A percentile compares a stretch with the other conserved stretches of the same genome.
Evolutionary conservation across 768 basidiomycete species (phyloP).

Genomic region (Collybia nuda): DNA sequence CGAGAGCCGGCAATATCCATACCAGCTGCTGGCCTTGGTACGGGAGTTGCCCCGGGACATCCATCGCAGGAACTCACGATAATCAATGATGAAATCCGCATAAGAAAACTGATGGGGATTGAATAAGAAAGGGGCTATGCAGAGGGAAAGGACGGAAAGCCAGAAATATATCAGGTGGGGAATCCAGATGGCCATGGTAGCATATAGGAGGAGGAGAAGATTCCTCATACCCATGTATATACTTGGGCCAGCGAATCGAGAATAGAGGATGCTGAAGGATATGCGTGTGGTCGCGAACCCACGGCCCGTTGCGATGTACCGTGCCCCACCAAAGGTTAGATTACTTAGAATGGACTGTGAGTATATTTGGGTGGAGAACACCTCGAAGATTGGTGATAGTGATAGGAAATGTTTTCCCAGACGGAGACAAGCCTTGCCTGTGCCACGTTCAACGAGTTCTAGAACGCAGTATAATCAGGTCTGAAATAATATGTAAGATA

Average conservation of each 20-base stretch:
- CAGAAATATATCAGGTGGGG: slow-evolving; percentile 98
- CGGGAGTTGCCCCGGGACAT: slow-evolving; percentile 99
- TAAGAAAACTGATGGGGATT: slow-evolving; percentile 99
- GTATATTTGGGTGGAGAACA: slow-evolving; percentile 98
- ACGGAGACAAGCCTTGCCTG: slow-evolving; percentile 91
- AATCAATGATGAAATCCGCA: slow-evolving; percentile 97
- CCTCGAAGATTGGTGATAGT: slow-evolving; percentile 95
- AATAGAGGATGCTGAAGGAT: slow-evolving; percentile 95
- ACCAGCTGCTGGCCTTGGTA: slow-evolving; percentile 97
- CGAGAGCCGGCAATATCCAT: slow-evolving; percentile 97
- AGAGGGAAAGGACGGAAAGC: slow-evolving; percentile 93
- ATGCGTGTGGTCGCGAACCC: slow-evolving; percentile 98
- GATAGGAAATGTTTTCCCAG: slow-evolving; percentile 97
- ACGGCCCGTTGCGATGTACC: slow-evolving; percentile 98
- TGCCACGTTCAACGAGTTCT: slow-evolving; percentile 97
- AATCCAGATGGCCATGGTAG: slow-evolving; percentile 90
- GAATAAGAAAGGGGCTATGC: slow-evolving; percentile 97
- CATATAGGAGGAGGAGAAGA: slow-evolving; percentile 85
- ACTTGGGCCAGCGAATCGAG: slow-evolving; percentile 98
- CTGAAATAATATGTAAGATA: not conserved
- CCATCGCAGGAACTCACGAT: slow-evolving; percentile 97
- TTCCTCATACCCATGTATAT: slow-evolving; percentile 99
- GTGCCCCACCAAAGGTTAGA: slow-evolving; percentile 95
- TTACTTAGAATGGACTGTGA: slow-evolving; percentile 96
- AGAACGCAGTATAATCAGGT: slow-evolving; percentile 1